Evolutionary conservation across 2,329 filamentous ascomycete species (phyloP).

Genomic region (Colletotrichum theobromicola): DNA sequence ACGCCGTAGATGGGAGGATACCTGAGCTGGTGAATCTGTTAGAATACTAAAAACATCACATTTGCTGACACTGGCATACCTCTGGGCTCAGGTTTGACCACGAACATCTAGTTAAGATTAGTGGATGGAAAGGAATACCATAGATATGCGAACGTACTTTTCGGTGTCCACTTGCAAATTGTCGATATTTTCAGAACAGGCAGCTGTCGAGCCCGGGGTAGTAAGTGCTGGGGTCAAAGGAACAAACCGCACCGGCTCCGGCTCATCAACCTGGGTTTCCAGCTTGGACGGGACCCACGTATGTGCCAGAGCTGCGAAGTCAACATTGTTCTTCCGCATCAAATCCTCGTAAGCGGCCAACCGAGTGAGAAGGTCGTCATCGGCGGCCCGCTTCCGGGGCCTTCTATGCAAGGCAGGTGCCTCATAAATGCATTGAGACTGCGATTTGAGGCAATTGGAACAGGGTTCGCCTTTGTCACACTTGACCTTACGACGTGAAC

Average conservation of each 20-base stretch:
- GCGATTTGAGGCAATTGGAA: conserved; percentile 46
- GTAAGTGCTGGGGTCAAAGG: background rate
- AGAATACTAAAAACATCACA: background rate
- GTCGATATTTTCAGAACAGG: background rate
- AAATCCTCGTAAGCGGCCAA: conserved; percentile 31
- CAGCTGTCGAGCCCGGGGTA: background rate
- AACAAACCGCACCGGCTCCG: background rate
- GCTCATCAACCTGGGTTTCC: background rate
- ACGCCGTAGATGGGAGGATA: conserved; percentile 24
- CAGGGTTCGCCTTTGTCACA: conserved; percentile 47
- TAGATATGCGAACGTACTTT: background rate
- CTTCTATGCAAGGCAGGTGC: conserved; percentile 22
- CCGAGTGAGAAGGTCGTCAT: conserved; percentile 29
- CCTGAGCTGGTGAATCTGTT: background rate
- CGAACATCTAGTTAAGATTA: background rate
- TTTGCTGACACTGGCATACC: background rate
- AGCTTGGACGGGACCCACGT: conserved; percentile 28
- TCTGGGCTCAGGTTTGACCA: conserved; percentile 2
- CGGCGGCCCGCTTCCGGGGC: conserved; percentile 30
- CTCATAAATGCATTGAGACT: conserved; percentile 29
- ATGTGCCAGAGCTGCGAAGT: conserved; percentile 24
- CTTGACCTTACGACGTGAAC: conserved; percentile 45
- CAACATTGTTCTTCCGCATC: conserved; percentile 29
- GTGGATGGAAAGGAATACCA: background rate
- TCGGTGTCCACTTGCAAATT: background rate